These are phyloP conservation scores for Apiospora kogelbergensis DNA, from an alignment of 2,329 filamentous ascomycete genomes.

Conservation along the genomic window DNA sequence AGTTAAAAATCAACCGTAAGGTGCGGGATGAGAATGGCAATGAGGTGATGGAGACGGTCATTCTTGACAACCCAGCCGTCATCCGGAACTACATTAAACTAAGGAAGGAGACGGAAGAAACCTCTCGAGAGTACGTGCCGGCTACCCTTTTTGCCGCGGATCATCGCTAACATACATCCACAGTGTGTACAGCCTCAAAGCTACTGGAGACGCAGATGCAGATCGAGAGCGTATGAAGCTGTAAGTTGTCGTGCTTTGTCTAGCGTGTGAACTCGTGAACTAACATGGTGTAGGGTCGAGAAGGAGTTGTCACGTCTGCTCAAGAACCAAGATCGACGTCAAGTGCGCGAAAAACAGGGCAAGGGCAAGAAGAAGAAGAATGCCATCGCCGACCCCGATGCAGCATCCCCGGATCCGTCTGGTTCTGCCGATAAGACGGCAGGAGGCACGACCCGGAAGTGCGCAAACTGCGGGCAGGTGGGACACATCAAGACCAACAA, in stretches of 20 bases:
- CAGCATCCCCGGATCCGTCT: constrained; percentile 50
- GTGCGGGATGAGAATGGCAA: constrained; percentile 64
- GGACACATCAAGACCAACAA: constrained; percentile 99
- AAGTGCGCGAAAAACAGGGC: constrained; percentile 80
- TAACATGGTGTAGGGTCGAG: constrained; percentile 52
- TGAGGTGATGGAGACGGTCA: constrained; percentile 55
- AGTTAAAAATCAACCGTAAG: constrained; percentile 71
- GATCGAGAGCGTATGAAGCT: constrained; percentile 49
- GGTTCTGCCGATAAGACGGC: constrained; percentile 49
- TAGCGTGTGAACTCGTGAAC: constrained; percentile 4
- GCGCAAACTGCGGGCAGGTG: constrained; percentile 94
- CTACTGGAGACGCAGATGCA: constrained; percentile 51
- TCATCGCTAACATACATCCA: constrained; percentile 37
- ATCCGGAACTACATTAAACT: constrained; percentile 86
- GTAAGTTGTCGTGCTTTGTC: constrained; percentile 20
- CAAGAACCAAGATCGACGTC: constrained; percentile 86
- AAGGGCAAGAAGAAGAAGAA: constrained; percentile 62
- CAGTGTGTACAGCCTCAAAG: constrained; percentile 51
- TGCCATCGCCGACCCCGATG: constrained; percentile 34
- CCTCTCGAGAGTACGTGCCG: constrained; percentile 67
- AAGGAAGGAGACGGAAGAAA: constrained; percentile 68
- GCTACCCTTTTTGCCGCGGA: constrained; percentile 16
- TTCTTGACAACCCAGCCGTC: constrained; percentile 78
- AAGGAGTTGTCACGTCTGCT: constrained; percentile 80
- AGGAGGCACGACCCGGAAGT: constrained; percentile 80